A percentile compares a stretch with the other conserved stretches of the same genome.
Conservation (phyloP, 495 filamentous ascomycete species). For the Tuber brumale region DNA sequence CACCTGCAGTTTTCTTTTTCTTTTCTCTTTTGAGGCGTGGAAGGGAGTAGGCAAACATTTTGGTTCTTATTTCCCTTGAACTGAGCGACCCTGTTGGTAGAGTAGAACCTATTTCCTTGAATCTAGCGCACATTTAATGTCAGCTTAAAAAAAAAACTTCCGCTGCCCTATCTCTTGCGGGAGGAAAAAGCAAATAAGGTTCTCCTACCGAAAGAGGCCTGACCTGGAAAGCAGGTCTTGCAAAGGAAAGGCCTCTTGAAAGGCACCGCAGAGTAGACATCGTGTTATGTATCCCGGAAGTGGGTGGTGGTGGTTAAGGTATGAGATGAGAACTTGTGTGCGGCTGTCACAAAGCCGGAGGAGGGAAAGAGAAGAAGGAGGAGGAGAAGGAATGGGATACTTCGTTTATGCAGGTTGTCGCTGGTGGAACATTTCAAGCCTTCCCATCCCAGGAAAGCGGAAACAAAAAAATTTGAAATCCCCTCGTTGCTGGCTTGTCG, state of each 20-base stretch:
- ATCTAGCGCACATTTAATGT: slow-evolving; percentile 7
- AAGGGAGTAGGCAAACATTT: slow-evolving; percentile 58
- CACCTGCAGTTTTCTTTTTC: background rate
- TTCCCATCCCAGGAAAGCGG: slow-evolving; percentile 18
- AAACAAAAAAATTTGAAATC: slow-evolving; percentile 12
- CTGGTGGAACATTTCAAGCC: slow-evolving; percentile 14
- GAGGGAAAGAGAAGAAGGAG: slow-evolving; percentile 27
- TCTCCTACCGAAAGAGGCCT: slow-evolving; percentile 30
- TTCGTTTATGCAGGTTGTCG: slow-evolving; percentile 19
- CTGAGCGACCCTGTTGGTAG: slow-evolving; percentile 72
- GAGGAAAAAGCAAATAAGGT: slow-evolving; percentile 22
- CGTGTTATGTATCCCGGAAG: slow-evolving; percentile 46
- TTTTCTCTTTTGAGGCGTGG: slow-evolving; percentile 18
- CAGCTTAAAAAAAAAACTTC: slow-evolving; percentile 32
- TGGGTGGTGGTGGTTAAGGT: slow-evolving; percentile 50
- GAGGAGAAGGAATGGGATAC: slow-evolving; percentile 36
- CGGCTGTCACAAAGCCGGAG: slow-evolving; percentile 41
- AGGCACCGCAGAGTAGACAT: slow-evolving; percentile 45
- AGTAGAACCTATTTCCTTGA: slow-evolving; percentile 26
- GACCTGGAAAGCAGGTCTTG: slow-evolving; percentile 30
- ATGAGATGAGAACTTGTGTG: slow-evolving; percentile 48
- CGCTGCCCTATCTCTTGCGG: slow-evolving; percentile 3
- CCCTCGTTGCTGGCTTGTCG: background rate
- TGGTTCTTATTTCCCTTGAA: slow-evolving; percentile 84
- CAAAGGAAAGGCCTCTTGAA: slow-evolving; percentile 46